Conservation (phyloP, 345 rosid species). For the Nasturtium officinale region DNA sequence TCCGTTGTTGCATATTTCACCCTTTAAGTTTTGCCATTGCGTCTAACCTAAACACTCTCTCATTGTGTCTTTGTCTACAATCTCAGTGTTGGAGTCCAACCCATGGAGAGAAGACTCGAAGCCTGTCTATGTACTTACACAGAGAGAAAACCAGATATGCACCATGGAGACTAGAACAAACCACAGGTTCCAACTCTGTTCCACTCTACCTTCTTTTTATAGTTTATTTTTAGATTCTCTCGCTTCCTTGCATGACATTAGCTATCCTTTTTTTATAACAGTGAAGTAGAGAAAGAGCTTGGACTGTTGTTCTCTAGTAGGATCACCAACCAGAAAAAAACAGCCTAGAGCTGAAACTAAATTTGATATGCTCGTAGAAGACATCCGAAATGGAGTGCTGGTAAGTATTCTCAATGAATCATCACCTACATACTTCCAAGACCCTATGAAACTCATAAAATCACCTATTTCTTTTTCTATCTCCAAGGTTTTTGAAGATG, state of each 20-base stretch:
- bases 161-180: slow-evolving; percentile 94
- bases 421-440: not conserved
- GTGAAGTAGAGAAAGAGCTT: slow-evolving; percentile 93
- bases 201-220: slow-evolving; percentile 25
- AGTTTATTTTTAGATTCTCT: slow-evolving; percentile 5
- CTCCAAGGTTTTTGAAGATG: slow-evolving; percentile 86
- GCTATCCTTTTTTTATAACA: slow-evolving; percentile 32
- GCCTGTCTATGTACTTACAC: slow-evolving; percentile 86
- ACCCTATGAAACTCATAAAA: not conserved
- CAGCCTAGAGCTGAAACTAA: slow-evolving; percentile 64
- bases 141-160: slow-evolving; percentile 76
- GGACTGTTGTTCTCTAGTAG: slow-evolving; percentile 71
- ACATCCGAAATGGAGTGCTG: slow-evolving; percentile 83
- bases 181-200: slow-evolving; percentile 59
- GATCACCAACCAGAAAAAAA: slow-evolving; percentile 55
- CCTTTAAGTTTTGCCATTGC: too few species aligned
- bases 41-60: slow-evolving; percentile 5
- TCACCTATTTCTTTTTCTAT: not conserved
- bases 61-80: not conserved
- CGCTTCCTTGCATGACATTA: not conserved
- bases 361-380: slow-evolving; percentile 96
- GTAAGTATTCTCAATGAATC: slow-evolving; percentile 50
- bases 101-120: slow-evolving; percentile 93
- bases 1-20: not conserved
- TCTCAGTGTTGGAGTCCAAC: slow-evolving; percentile 84